Conservation (phyloP, 2,329 filamentous ascomycete genomes). For the Pseudopyricularia cyperi region DNA sequence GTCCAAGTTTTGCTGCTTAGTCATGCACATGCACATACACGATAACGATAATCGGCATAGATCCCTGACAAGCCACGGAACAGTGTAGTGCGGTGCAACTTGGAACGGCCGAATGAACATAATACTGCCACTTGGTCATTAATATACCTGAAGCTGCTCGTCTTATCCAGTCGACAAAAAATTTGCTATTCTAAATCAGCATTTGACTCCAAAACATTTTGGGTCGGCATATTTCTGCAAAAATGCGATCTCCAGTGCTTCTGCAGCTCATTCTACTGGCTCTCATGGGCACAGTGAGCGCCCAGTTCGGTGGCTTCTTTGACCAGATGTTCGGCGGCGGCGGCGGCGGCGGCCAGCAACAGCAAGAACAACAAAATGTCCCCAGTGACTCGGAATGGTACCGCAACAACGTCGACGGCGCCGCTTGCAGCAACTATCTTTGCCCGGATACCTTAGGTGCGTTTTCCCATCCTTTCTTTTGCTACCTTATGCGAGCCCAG, state of each 20-base stretch:
- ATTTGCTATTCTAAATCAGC: too few species aligned
- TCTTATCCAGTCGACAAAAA: too few species aligned
- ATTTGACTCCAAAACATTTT: neutral
- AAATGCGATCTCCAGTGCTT: constrained; percentile 17
- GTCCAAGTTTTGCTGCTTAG: constrained; percentile 4
- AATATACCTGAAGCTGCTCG: too few species aligned
- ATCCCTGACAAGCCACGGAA: neutral
- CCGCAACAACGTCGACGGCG: constrained; percentile 31
- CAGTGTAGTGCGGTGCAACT: too few species aligned
- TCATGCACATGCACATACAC: neutral
- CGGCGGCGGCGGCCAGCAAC: constrained; percentile 32
- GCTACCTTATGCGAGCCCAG: neutral
- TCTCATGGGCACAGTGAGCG: constrained; percentile 47
- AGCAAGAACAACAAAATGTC: constrained; percentile 60
- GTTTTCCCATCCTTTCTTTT: neutral
- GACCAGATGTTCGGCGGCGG: constrained; percentile 84
- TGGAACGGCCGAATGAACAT: too few species aligned
- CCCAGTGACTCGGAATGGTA: constrained; percentile 77
- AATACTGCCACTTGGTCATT: neutral
- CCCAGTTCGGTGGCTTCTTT: constrained; percentile 86
- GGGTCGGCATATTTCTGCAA: neutral
- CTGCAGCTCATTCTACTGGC: constrained; percentile 37
- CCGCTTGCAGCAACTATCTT: constrained; percentile 85
- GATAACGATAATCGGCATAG: constrained; percentile 5
- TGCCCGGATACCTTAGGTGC: constrained; percentile 73